Evolutionary conservation across 2,329 filamentous ascomycete genomes (phyloP).

Genomic region (Sclerotinia borealis): DNA sequence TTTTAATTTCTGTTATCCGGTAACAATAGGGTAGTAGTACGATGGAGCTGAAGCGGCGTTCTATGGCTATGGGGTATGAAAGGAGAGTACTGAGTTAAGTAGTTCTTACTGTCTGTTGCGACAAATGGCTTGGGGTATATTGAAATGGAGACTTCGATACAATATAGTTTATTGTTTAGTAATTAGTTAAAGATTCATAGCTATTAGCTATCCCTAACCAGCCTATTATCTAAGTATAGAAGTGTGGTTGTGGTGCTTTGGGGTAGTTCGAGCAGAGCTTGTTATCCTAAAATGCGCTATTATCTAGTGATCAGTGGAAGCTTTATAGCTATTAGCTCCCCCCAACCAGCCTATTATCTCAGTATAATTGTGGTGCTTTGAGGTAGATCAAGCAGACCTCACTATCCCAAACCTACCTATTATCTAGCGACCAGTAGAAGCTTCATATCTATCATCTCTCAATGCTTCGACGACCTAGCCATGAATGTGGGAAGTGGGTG

Average conservation of each 20-base stretch:
- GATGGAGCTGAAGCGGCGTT: background rate
- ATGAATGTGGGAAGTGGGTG: background rate
- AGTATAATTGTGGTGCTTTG: background rate
- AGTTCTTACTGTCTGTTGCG: background rate
- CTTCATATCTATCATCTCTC: background rate
- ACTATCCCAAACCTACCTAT: background rate
- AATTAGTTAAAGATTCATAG: background rate
- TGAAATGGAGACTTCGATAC: background rate
- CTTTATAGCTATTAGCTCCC: background rate
- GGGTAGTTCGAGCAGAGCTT: background rate
- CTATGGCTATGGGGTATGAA: background rate
- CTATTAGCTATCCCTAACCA: background rate
- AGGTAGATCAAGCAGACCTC: background rate
- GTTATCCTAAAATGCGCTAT: background rate
- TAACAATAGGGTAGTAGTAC: background rate
- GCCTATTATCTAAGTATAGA: background rate
- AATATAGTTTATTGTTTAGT: background rate
- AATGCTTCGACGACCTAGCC: background rate
- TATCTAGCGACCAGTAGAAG: background rate
- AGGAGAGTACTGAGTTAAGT: background rate
- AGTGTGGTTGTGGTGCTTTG: background rate
- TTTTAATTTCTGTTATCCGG: background rate
- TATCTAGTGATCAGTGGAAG: background rate
- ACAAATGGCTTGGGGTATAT: background rate
- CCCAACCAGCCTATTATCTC: too few relatives aligned